Evolutionary conservation across 192 early-diverging fungal genomes (phyloP).

Genomic region (Phycomyces blakesleeanus): DNA sequence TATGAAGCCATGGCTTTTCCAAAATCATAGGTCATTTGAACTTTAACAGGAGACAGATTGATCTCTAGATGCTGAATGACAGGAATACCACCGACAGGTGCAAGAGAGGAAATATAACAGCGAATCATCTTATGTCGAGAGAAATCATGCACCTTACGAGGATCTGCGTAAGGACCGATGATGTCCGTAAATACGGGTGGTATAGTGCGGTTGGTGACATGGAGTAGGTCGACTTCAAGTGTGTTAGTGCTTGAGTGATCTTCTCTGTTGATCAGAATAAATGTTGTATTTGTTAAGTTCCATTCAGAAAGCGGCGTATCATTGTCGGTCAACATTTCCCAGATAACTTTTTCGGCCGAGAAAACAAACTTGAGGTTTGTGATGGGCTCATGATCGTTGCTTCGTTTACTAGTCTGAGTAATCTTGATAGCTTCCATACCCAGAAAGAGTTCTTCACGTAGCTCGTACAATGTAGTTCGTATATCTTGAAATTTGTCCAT

Average conservation of each 20-base stretch:
- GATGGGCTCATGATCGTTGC: constrained; percentile 53
- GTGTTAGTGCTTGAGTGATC: constrained; percentile 73
- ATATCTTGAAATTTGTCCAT: constrained; percentile 29
- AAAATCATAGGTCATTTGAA: constrained; percentile 86
- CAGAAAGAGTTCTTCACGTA: constrained; percentile 65
- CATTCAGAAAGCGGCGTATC: constrained; percentile 68
- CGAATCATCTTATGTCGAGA: constrained; percentile 85
- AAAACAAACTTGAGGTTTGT: constrained; percentile 55
- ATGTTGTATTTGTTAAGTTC: constrained; percentile 59
- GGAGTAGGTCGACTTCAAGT: constrained; percentile 70
- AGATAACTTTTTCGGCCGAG: constrained; percentile 57
- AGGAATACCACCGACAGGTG: constrained; percentile 87
- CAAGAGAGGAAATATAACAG: constrained; percentile 71
- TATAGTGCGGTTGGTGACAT: constrained; percentile 62
- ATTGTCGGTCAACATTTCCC: constrained; percentile 71
- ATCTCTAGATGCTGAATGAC: constrained; percentile 91
- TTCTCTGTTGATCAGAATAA: constrained; percentile 73
- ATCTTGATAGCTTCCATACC: constrained; percentile 64
- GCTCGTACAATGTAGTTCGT: constrained; percentile 20
- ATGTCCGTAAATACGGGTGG: constrained; percentile 58
- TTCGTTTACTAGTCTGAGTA: constrained; percentile 51
- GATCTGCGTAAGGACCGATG: constrained; percentile 55
- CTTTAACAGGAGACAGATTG: constrained; percentile 73
- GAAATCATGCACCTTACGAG: constrained; percentile 60
- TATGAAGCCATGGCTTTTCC: constrained; percentile 77